Percentiles rank a stretch among this genome's conserved stretches.
Evolutionary conservation across 2,329 filamentous ascomycete genomes (phyloP).

Genomic region (Penicillium sp.): DNA sequence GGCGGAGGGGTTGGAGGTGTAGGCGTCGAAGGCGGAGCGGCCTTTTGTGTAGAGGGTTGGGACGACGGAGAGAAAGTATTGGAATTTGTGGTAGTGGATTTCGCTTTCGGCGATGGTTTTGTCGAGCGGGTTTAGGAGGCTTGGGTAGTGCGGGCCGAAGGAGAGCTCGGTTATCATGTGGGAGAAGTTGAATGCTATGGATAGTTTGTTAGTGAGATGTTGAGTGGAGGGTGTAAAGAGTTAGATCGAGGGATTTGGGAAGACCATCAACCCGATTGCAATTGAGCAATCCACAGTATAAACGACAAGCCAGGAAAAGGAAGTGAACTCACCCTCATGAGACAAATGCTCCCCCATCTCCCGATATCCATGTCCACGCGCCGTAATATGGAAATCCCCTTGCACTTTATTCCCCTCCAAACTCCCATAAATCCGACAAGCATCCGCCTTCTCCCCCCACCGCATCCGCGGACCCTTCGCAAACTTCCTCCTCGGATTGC

Average conservation of each 20-base stretch:
- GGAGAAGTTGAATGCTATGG: slow-evolving; percentile 90
- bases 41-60: slow-evolving; percentile 86
- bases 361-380: slow-evolving; percentile 91
- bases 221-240: neutral
- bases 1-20: slow-evolving; percentile 42
- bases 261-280: neutral
- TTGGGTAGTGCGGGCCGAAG: slow-evolving; percentile 96
- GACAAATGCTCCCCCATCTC: slow-evolving; percentile 78
- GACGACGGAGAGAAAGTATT: slow-evolving; percentile 96
- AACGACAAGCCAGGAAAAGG: neutral
- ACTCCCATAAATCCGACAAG: slow-evolving; percentile 88
- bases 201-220: slow-evolving; percentile 8
- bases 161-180: slow-evolving; percentile 96
- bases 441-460: slow-evolving; percentile 65
- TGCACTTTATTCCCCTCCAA: slow-evolving; percentile 95
- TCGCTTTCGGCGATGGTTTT: slow-evolving; percentile 80
- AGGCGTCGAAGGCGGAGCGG: slow-evolving; percentile 49
- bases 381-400: slow-evolving; percentile 97
- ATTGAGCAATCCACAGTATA: neutral
- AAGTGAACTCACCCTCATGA: slow-evolving; percentile 69
- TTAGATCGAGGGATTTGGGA: neutral
- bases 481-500: slow-evolving; percentile 69
- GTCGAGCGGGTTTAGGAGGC: slow-evolving; percentile 91
- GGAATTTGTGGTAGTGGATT: slow-evolving; percentile 89
- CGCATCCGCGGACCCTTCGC: slow-evolving; percentile 74